A percentile compares a stretch with the other conserved stretches of the same genome.
phyloP scores from a whole-genome alignment of 1,139 yeast genomes.

The Dujonia santamariae region DNA sequence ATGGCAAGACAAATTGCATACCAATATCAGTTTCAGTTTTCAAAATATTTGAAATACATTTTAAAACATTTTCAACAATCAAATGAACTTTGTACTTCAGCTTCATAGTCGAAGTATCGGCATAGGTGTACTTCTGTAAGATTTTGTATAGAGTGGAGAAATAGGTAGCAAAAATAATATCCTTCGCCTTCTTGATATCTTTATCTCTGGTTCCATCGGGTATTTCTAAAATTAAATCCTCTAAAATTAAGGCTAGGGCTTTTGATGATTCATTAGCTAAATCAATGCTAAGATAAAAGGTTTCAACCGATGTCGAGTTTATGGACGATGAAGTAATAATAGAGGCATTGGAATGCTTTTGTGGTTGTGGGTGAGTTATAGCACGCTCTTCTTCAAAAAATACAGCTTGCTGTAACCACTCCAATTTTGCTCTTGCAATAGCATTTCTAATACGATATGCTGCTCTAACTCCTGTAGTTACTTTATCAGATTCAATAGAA shows the following conservation, averaged over 20 bases:
- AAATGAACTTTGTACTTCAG: constrained; percentile 52
- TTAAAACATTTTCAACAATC: constrained; percentile 65
- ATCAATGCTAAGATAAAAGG: constrained; percentile 57
- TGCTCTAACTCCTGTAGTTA: constrained; percentile 45
- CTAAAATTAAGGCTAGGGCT: constrained; percentile 54
- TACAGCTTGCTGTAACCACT: constrained; percentile 66
- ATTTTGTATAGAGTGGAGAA: constrained; percentile 71
- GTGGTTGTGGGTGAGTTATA: too few species aligned
- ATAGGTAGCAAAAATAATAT: constrained; percentile 66
- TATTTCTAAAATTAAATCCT: constrained; percentile 56
- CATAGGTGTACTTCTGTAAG: constrained; percentile 55
- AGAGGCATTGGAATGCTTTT: constrained; percentile 5
- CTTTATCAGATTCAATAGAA: constrained; percentile 43
- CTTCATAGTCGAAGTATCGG: constrained; percentile 18
- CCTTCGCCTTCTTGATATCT: constrained; percentile 57
- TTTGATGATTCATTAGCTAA: constrained; percentile 65
- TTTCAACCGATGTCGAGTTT: constrained; percentile 27
- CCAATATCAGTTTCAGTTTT: constrained; percentile 78
- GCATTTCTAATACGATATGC: constrained; percentile 58
- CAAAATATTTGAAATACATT: constrained; percentile 64
- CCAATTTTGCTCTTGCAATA: constrained; percentile 56
- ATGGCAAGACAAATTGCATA: constrained; percentile 68
- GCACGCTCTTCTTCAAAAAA: constrained; percentile 24
- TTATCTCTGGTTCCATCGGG: constrained; percentile 58
- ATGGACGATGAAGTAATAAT: not conserved